Evolutionary conservation across 2,329 filamentous ascomycete species (phyloP).

Genomic region (Dendrostoma leiphaemia): DNA sequence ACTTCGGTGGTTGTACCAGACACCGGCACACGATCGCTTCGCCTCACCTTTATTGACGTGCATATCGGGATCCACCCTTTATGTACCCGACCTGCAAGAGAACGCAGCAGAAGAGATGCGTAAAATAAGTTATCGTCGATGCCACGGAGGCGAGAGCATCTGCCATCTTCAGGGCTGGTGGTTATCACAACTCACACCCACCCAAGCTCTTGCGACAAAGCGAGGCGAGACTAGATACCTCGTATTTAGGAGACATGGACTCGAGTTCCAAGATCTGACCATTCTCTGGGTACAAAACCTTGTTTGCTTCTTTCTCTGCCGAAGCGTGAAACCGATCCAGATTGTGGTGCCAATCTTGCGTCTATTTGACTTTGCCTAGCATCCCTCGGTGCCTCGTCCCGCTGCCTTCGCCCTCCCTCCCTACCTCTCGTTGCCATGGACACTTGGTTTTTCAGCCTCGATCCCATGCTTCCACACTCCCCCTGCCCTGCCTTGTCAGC

Average conservation of each 20-base stretch:
- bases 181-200: no score
- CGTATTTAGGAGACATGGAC: no score
- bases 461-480: not conserved
- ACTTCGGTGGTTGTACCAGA: no score
- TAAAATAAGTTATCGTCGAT: no score
- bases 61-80: not conserved
- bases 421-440: not conserved
- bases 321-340: no score
- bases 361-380: no score
- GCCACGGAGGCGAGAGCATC: no score
- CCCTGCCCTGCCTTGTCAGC: not conserved
- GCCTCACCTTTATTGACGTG: not conserved
- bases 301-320: not conserved
- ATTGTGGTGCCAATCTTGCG: no score
- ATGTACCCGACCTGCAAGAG: not conserved
- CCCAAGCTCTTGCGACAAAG: no score
- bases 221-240: no score
- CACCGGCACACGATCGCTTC: conserved; percentile 2
- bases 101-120: not conserved
- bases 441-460: not conserved
- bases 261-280: not conserved
- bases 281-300: not conserved
- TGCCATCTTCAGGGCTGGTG: no score
- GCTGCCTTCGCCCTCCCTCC: not conserved
- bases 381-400: not conserved